Evolutionary conservation across 2,329 filamentous ascomycete species (phyloP).

Genomic region (Apiospora phragmitis): DNA sequence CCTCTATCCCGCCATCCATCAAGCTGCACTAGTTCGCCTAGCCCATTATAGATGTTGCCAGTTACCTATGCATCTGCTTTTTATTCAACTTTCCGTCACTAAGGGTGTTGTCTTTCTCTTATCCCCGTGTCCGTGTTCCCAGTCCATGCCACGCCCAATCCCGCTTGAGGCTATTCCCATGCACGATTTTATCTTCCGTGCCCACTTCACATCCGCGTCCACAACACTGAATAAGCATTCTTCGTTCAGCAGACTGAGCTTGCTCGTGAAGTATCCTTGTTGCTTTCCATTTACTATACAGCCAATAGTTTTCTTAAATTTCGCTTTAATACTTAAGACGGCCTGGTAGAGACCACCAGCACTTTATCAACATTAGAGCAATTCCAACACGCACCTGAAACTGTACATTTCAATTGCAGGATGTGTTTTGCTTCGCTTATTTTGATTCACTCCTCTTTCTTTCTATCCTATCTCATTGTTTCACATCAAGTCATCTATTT

Average conservation of each 20-base stretch:
- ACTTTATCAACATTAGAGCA: neutral
- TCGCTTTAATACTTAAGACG: neutral
- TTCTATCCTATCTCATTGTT: too few relatives aligned
- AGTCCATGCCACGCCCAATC: neutral
- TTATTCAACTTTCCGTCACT: neutral
- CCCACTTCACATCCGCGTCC: neutral
- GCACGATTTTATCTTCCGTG: neutral
- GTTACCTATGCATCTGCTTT: neutral
- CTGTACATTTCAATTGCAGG: neutral
- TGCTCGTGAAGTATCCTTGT: neutral
- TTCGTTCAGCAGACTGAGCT: neutral
- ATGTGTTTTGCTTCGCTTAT: too few relatives aligned
- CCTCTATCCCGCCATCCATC: neutral
- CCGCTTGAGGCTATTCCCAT: neutral
- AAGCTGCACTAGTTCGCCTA: neutral
- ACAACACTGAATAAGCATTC: neutral
- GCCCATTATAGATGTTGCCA: neutral
- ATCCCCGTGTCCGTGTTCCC: neutral
- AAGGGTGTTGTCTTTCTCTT: neutral
- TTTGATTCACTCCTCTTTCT: too few relatives aligned
- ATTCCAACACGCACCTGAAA: neutral
- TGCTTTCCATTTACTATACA: neutral
- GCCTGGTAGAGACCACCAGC: neutral
- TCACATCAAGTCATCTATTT: too few relatives aligned
- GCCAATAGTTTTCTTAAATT: neutral